Evolutionary conservation across 2,329 filamentous ascomycete species (phyloP), one percentile per base, ranked within the genome.

Genomic region (Ceratocystis alfenasii): DNA sequence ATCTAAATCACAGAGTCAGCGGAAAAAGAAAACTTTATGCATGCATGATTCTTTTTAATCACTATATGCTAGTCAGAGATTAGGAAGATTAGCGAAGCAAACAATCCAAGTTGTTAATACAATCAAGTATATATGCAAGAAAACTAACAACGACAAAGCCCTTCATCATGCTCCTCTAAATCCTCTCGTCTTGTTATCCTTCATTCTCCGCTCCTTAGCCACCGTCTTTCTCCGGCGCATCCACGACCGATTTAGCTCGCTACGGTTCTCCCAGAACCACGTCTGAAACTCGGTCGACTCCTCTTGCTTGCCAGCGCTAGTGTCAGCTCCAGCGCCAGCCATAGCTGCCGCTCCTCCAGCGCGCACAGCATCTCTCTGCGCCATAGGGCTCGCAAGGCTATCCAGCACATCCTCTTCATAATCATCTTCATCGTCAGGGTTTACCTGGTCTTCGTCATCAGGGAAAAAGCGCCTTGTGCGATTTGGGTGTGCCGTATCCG

Each of bases 401-500:
- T 72, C 73, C 5, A 74, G 72, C 0, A 69, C 71, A 25, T 70
- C 71, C 15, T 70, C 70, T 5, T 68, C 70, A 20, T 70, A 71
- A 20, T 71, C 73, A 10, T 74, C 73, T 20, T 71, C 72, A 6
- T 73, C 74, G 0, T 74, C 76, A 0, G 79, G 78, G 0, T 81
- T 75, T 10, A 78, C 75, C 7, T 79, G 77, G 0, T 78, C 76
- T 53, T 77, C 76, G 10, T 79, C 77, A 1, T 77, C 76, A 2
- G 76, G 75, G 80, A 82, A 85, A 30, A 87, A 79, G 69, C 80
- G 78, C 72, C 87, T 86, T 66, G 78, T 81, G 33, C 84, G 83
- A 50, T 80, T 85, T 1, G 89, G 85, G 68, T 91, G 85, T 1
- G 90, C 90, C 0, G 94, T 97, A 73, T 99, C 94, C 0, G 94